Conservation (phyloP, 805 yeast species). For the Ogataea glucozyma region DNA sequence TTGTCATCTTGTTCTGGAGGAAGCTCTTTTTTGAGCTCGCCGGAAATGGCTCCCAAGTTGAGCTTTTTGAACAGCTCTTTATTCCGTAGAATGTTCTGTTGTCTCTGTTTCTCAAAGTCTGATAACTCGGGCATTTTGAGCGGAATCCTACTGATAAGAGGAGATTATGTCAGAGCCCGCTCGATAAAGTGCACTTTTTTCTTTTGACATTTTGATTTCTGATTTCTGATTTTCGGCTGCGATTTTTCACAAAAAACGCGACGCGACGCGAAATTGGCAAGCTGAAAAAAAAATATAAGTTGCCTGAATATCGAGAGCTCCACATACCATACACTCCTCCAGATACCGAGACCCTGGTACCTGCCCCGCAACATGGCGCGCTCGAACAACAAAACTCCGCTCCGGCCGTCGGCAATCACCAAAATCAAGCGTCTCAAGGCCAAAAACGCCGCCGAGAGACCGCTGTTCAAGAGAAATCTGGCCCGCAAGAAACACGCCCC, state of each 20-base stretch:
- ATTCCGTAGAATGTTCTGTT: constrained; percentile 81
- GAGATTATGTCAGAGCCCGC: too few relatives aligned
- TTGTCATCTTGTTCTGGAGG: constrained; percentile 19
- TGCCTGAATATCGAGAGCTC: too few relatives aligned
- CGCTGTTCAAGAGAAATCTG: constrained; percentile 10
- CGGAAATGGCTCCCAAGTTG: constrained; percentile 60
- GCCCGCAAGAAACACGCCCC: background rate
- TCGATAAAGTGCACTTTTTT: too few relatives aligned
- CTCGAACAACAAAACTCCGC: constrained; percentile 16
- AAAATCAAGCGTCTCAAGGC: constrained; percentile 12
- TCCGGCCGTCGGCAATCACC: constrained; percentile 20
- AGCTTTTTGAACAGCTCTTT: constrained; percentile 70
- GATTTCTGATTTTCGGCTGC: too few relatives aligned
- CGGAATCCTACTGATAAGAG: background rate
- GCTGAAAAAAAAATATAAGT: background rate
- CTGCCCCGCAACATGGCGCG: constrained; percentile 7
- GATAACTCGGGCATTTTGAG: constrained; percentile 39
- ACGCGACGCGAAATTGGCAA: constrained; percentile 3
- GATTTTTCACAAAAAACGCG: too few relatives aligned
- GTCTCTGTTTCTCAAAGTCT: constrained; percentile 70
- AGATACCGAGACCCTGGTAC: background rate
- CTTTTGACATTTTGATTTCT: background rate
- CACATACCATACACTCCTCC: background rate
- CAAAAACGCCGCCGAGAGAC: constrained; percentile 5
- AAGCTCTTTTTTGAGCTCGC: constrained; percentile 52